A percentile compares a stretch with the other conserved stretches of the same genome.
Conservation (phyloP, 148 eudicot genomes). For the Agrostemma githago region DNA sequence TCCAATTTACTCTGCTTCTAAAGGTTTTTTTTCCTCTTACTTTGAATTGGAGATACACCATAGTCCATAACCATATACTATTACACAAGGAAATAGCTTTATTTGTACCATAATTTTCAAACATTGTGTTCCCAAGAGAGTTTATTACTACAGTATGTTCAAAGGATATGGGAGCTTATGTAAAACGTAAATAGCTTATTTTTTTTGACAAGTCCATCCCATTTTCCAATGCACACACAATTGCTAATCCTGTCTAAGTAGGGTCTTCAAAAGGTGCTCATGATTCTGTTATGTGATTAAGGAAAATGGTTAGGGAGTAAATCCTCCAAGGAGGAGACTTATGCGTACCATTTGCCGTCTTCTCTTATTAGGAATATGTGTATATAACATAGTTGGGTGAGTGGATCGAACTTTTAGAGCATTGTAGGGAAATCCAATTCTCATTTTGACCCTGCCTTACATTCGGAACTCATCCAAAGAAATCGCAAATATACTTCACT, state of each 20-base stretch:
- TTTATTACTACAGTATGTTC: too few relatives aligned
- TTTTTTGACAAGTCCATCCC: too few relatives aligned
- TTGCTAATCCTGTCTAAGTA: background rate
- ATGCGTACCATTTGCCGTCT: background rate
- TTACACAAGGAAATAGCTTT: background rate
- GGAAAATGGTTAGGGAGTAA: conserved; percentile 1
- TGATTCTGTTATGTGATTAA: background rate
- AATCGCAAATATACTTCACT: background rate
- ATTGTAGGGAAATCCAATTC: background rate
- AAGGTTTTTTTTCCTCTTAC: conserved; percentile 50
- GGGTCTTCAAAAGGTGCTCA: background rate
- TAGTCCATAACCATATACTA: background rate
- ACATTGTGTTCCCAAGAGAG: too few relatives aligned
- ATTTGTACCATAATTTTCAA: background rate
- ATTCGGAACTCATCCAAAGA: background rate
- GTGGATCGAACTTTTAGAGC: background rate
- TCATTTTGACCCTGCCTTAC: background rate
- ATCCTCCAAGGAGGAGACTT: background rate
- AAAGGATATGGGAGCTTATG: too few relatives aligned
- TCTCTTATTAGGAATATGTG: background rate
- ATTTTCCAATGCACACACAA: too few relatives aligned
- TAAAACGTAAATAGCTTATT: too few relatives aligned
- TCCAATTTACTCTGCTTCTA: conserved; percentile 77
- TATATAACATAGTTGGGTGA: background rate
- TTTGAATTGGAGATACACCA: background rate